Evolutionary conservation across 139 green algal species (phyloP).

Genomic region (Desmodesmus armatus): DNA sequence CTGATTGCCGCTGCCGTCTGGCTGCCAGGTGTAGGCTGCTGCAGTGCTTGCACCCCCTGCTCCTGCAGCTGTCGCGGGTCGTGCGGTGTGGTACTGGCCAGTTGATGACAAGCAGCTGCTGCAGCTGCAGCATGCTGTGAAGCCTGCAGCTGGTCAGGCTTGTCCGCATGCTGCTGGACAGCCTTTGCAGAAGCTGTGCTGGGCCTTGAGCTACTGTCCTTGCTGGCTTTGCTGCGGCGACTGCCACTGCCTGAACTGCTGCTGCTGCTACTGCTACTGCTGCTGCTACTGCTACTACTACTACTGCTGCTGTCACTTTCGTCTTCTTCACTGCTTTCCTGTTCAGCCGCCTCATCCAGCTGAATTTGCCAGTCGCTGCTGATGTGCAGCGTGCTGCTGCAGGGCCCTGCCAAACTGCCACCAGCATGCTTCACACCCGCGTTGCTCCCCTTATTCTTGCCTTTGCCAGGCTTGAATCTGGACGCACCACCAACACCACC

Average conservation of each 20-base stretch:
- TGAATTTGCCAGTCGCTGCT: constrained; percentile 24
- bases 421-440: not conserved
- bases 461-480: not conserved
- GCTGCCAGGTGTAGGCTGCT: too few species aligned
- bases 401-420: not conserved
- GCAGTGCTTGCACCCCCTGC: too few species aligned
- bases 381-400: not conserved
- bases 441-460: not conserved
- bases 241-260: not conserved
- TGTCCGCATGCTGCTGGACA: too few species aligned
- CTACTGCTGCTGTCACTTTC: not conserved
- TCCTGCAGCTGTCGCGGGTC: too few species aligned
- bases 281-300: not conserved
- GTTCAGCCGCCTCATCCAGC: not conserved
- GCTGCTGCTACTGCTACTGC: not conserved
- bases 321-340: not conserved
- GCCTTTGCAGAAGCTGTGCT: too few species aligned
- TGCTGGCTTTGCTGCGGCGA: not conserved
- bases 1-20: too few species aligned
- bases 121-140: too few species aligned
- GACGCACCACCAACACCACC: not conserved
- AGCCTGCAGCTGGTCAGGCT: too few species aligned
- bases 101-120: too few species aligned
- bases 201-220: not conserved
- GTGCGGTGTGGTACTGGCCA: too few species aligned